Base-by-base conservation (phyloP, 306 rosid genomes). In the Trifolium repens region DNA sequence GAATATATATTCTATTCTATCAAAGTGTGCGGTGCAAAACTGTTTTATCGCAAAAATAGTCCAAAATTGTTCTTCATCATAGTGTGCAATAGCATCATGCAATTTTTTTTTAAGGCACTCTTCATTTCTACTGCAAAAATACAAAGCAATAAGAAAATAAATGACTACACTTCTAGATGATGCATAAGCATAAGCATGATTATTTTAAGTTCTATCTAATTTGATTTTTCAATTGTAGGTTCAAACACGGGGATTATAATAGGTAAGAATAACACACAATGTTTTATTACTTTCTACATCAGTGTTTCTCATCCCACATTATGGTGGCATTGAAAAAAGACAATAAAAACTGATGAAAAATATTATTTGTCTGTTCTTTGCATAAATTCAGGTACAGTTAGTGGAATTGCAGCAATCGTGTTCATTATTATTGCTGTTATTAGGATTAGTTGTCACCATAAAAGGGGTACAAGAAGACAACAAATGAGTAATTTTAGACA, bases 401-500 rank as follows among this genome's bases (percentile, higher is more conserved):
- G 32, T 14, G 69, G 32, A 64, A 16, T 64, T 39, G 69, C 30
- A 9, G n/a, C 17, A 39, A 64, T 3, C 11, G 5, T 64, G 7
- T 37, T 64, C 7, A 9, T 17, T 16, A 17, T 39, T 9, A 39
- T 37, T 39, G 2, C 9, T 32, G 4, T 32, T 32, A 4, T 4
- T 4, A 32, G 2, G 8, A 4, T 64, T 17, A 2, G n/a, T 4
- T 37, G 30, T 64, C 1, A 39, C 69, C 7, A 2, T 15, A 65
- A 17, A 11, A 64, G 5, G 30, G 52, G 34, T 65, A 9, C 1
- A 40, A 9, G 34, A 8, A 42, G n/a, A 65, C 59, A 35, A 16
- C 2, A 83, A 61, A 67, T 80, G 77, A 68, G 88, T 80, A 1
- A 13, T 81, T 66, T 58, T 4, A 24, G 7, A 34, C 42, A 37